phyloP scores from a whole-genome alignment of 2,329 filamentous ascomycete species.

The Dothistroma pini region DNA sequence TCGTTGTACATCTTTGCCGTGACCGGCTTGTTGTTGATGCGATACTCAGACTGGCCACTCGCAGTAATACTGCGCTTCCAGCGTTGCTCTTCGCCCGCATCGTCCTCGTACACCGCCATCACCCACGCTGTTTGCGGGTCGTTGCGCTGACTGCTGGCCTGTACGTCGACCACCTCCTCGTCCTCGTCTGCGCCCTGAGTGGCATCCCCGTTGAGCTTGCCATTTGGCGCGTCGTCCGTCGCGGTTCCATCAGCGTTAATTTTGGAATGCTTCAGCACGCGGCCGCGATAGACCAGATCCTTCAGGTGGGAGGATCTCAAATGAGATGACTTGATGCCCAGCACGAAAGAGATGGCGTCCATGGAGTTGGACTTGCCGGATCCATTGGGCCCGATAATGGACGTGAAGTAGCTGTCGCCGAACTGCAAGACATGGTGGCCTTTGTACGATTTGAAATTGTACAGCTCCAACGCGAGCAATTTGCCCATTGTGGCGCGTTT shows the following conservation, averaged over 20 bases:
- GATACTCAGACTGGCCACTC: conserved; percentile 86
- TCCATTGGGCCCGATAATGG: conserved; percentile 98
- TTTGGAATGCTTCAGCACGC: conserved; percentile 85
- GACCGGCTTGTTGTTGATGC: conserved; percentile 89
- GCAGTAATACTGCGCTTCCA: conserved; percentile 96
- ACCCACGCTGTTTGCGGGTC: conserved; percentile 97
- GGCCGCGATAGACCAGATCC: conserved; percentile 92
- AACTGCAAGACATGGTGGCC: conserved; percentile 92
- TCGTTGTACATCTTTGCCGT: conserved; percentile 91
- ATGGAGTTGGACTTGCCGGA: conserved; percentile 99
- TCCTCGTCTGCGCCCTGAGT: conserved; percentile 48
- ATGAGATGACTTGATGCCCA: conserved; percentile 98
- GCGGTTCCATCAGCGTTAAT: conserved; percentile 89
- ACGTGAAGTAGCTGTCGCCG: conserved; percentile 97
- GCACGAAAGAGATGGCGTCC: conserved; percentile 98
- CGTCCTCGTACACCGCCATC: conserved; percentile 98
- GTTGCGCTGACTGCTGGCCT: conserved; percentile 62
- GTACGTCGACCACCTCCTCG: conserved; percentile 50
- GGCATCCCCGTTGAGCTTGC: conserved; percentile 49
- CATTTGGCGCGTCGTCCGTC: conserved; percentile 40
- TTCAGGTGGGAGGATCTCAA: conserved; percentile 89
- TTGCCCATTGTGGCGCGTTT: conserved; percentile 72
- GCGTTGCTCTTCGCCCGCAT: conserved; percentile 87
- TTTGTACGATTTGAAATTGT: conserved; percentile 99
- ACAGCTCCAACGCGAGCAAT: conserved; percentile 89